Evolutionary conservation across 352 stramenopile species (phyloP), one percentile per base, ranked within the genome.

Genomic region (Globisporangium recalcitrans): DNA sequence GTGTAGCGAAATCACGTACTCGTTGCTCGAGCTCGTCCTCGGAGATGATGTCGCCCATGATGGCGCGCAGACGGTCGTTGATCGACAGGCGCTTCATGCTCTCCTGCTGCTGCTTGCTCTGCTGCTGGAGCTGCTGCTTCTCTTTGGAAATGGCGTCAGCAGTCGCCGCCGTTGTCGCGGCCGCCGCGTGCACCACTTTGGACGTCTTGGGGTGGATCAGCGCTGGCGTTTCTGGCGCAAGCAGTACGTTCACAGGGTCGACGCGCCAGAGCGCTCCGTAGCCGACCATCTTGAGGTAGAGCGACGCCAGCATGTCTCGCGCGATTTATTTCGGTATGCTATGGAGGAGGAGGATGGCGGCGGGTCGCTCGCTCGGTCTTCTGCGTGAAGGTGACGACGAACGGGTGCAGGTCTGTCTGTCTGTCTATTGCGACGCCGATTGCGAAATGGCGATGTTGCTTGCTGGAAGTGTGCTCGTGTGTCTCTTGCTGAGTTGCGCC

Each of bases 21-120:
- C 67, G 65, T 47, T 77, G 52, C 54, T 78, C 63, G 26, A 92
- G 79, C 44, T 88, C 59, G 44, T 79, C 68, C 58, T 90, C 81
- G 9, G 75, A 75, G 65, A 90, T 73, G 52, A 88, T 70, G 48
- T 77, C 70, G 52, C 81, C 81, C 22, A 92, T 87, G 48, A 89
- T 55, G 26, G 57, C 64, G 29, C 83, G 83, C 51, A 92, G 59
- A 13, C 73, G 78, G 49, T 87, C 78, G 66, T 92, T 53, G 62
- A 92, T 80, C 38, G 79, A 82, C 36, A 66, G 22, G 49, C 19
- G 49, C 26, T 31, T 55, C 49, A 26, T 55, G 26, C 19, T 40
- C 19, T 55, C 24, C 16, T 10, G 24, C 16, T 54, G 62, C 31
- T 34, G 53, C 29, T 62, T 62, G 46, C 55, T 65, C 34, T 22